Base-by-base conservation (phyloP, 768 basidiomycete species). In the Multifurca ochricompacta region DNA sequence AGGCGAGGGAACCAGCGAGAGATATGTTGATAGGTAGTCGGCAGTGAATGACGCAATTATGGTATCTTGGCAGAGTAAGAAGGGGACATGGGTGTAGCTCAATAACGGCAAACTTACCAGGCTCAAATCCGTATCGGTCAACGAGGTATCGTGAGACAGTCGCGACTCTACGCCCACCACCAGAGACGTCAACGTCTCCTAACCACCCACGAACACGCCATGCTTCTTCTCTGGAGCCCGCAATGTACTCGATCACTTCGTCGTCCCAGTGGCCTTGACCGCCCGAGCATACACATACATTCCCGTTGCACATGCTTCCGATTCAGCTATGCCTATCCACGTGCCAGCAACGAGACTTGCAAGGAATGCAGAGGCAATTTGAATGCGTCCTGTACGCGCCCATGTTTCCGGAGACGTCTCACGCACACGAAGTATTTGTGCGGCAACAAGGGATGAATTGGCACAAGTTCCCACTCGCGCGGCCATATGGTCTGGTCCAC, bases 351-450 rank as follows among this genome's bases (percentile, higher is more conserved):
- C 66, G 52, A 90, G 69, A 64, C 84, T 88, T 1, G 79, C 79
- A 1, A 91, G 59, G 62, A 91, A 88, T 1, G 84, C 77, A 56
- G 81, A 82, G 0, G 87, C 87, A n/a, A 87, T 77, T 62, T 87
- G 85, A 2, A 91, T 73, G 41, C 85, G 78, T 1, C 85, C 87
- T 0, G 89, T 90, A 44, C 83, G 76, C 0, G 74, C 76, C 87
- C 88, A 91, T 7, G 87, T 83, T 27, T 90, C 87, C 40, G 83
- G 79, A 78, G 82, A 87, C 2, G 77, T 80, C 65, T 89, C 88
- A n/a, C 87, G 80, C 11, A 90, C 79, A 10, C 84, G 80, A 35
- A 90, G 71, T 3, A 89, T 76, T 63, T 91, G 89, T 0, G 87
- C 87, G 2, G 87, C 78, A 30, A 86, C 71, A 51, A 85, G 75